Evolutionary conservation across 2,329 filamentous ascomycete species (phyloP), one percentile per base, ranked within the genome.

Genomic region (Claviceps sp.): DNA sequence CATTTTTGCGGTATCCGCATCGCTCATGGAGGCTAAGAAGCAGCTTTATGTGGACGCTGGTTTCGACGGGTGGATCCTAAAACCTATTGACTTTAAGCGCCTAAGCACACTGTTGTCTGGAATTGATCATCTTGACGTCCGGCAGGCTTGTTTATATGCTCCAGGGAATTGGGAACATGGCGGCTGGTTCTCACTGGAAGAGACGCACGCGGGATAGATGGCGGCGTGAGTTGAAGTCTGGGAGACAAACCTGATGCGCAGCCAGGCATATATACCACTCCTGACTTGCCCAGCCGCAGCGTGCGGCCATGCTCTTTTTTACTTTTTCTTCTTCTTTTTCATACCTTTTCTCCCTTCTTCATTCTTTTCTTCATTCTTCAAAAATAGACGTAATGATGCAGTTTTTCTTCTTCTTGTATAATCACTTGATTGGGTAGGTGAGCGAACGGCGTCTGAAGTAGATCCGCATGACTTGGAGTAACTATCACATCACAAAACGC

Each of bases 21-120:
- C 87, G 0, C 70, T 95, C 1, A 62, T 86, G 1, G 89, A 95
- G 63, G 76, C 73, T 18, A 78, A 89, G 45, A 77, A 72, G 49
- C 72, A 83, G 42, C 77, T 68, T 0, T 95, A 95, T 58, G 77
- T 88, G 44, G 75, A 85, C 45, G 81, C 82, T 6, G 89, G 89
- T 0, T 95, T 95, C 58, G 88, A 95, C 58, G 89, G 85, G 24
- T 95, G 88, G 88, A 89, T 95, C 26, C 70, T 94, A 53, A 95
- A 95, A 61, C 88, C 88, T 0, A 86, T 95, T 45, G 82, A 91
- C 55, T 94, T 95, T 62, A 79, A 81, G 58, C 77, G 88, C 8
- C 72, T 95, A 0, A 80, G 79, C 54, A 74, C 76, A 22, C 72
- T 95, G 7, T 74, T 95, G 52, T 66, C 71, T 1, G 88, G 87